Percentiles rank a stretch among this genome's conserved stretches.
Conservation (phyloP, 1,139 yeast genomes). For the Yamadazyma diddensiae region DNA sequence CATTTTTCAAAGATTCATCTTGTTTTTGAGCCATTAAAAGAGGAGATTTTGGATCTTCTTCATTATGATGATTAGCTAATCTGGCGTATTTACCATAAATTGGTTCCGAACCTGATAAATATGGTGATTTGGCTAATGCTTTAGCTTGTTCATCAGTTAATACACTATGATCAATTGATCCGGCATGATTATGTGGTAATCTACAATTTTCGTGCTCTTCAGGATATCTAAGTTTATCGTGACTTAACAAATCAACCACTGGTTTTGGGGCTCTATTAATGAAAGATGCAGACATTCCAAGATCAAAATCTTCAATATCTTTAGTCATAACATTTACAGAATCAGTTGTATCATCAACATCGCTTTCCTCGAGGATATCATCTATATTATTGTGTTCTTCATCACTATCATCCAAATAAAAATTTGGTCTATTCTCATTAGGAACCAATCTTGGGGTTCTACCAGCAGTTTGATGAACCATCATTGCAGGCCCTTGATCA, state of each 20-base stretch:
- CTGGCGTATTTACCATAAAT: conserved; percentile 48
- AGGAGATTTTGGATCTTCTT: conserved; percentile 28
- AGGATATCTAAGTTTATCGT: conserved; percentile 16
- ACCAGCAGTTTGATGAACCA: conserved; percentile 16
- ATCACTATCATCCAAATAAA: conserved; percentile 17
- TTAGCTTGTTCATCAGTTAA: conserved; percentile 49
- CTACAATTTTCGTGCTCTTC: conserved; percentile 28
- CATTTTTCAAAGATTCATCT: conserved; percentile 39
- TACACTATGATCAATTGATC: conserved; percentile 33
- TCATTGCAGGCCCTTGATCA: conserved; percentile 22
- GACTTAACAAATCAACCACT: conserved; percentile 29
- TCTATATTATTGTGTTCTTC: conserved; percentile 4
- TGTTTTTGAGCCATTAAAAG: conserved; percentile 44
- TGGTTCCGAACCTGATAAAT: conserved; percentile 57
- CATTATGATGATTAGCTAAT: conserved; percentile 35
- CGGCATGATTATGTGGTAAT: conserved; percentile 41
- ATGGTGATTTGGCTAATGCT: conserved; percentile 53
- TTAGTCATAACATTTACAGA: conserved; percentile 8
- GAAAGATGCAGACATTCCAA: conserved; percentile 48
- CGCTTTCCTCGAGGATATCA: conserved; percentile 5
- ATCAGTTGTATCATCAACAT: conserved; percentile 5
- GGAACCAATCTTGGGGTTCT: conserved; percentile 23
- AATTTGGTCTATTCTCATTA: conserved; percentile 19
- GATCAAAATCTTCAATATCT: conserved; percentile 34
- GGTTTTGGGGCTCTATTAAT: conserved; percentile 40